phyloP scores from a whole-genome alignment of 495 filamentous ascomycete species.

The Penicillium fimorum region DNA sequence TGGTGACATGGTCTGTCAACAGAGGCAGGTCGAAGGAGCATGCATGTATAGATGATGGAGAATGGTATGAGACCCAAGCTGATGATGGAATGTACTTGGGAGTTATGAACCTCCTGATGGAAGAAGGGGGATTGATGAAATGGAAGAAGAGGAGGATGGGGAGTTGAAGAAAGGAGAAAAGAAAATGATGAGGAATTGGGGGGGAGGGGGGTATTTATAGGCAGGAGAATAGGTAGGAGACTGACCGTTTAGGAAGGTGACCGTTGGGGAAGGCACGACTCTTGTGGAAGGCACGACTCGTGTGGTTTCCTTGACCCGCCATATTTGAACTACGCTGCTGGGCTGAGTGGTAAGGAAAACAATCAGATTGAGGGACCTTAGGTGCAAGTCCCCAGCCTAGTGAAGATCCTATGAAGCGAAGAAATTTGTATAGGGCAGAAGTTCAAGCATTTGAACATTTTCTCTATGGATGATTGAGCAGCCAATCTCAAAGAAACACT shows the following conservation, averaged over 20 bases:
- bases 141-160: neutral
- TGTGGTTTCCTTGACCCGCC: no score
- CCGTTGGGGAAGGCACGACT: neutral
- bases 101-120: neutral
- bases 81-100: neutral
- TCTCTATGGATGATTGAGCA: no score
- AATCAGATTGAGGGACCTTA: neutral
- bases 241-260: neutral
- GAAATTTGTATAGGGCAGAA: no score
- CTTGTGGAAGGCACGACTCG: no score
- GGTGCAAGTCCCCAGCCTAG: neutral
- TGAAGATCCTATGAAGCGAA: neutral
- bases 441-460: no score
- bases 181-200: neutral
- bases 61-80: neutral
- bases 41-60: no score
- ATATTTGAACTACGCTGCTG: neutral
- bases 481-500: no score
- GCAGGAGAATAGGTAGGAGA: neutral
- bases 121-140: neutral
- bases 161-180: neutral
- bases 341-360: neutral
- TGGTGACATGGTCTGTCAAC: no score
- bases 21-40: no score
- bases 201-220: neutral